These are phyloP conservation scores for Metarhizium humberi DNA, from an alignment of 2,329 filamentous ascomycete species.

Conservation along the genomic window DNA sequence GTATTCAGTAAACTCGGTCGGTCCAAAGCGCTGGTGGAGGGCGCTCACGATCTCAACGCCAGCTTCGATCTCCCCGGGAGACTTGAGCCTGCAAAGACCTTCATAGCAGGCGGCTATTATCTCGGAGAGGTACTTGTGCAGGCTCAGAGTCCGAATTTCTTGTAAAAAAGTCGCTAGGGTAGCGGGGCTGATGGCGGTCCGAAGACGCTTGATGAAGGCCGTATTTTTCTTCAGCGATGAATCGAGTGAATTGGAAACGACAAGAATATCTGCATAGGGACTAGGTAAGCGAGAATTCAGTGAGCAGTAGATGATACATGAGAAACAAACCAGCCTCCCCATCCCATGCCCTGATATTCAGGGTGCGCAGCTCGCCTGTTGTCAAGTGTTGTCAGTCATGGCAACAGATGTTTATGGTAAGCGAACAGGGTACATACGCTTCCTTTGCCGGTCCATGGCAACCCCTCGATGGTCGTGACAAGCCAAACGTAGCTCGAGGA, in stretches of 20 bases:
- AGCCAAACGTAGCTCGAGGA: not conserved
- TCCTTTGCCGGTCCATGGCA: conserved; percentile 56
- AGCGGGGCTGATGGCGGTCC: conserved; percentile 75
- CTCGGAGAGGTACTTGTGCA: conserved; percentile 95
- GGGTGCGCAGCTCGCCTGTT: conserved; percentile 77
- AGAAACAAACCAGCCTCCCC: conserved; percentile 65
- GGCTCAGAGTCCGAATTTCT: conserved; percentile 80
- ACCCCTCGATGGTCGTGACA: conserved; percentile 13
- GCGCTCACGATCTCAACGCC: conserved; percentile 90
- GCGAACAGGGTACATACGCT: conserved; percentile 37
- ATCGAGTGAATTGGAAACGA: conserved; percentile 72
- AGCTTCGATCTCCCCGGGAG: conserved; percentile 81
- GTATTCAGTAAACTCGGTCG: conserved; percentile 80
- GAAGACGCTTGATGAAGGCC: conserved; percentile 91
- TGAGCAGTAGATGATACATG: conserved; percentile 5
- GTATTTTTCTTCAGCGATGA: conserved; percentile 98
- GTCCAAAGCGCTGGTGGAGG: conserved; percentile 91
- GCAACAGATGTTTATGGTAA: not conserved
- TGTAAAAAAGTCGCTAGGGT: conserved; percentile 77
- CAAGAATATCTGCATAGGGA: conserved; percentile 56
- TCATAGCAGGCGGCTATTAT: conserved; percentile 95
- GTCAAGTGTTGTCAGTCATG: conserved; percentile 9
- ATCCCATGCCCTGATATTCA: conserved; percentile 82
- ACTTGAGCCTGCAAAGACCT: conserved; percentile 84
- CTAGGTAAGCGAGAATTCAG: not conserved